phyloP scores from a whole-genome alignment of 768 basidiomycete genomes.

The Megacollybia marginata region DNA sequence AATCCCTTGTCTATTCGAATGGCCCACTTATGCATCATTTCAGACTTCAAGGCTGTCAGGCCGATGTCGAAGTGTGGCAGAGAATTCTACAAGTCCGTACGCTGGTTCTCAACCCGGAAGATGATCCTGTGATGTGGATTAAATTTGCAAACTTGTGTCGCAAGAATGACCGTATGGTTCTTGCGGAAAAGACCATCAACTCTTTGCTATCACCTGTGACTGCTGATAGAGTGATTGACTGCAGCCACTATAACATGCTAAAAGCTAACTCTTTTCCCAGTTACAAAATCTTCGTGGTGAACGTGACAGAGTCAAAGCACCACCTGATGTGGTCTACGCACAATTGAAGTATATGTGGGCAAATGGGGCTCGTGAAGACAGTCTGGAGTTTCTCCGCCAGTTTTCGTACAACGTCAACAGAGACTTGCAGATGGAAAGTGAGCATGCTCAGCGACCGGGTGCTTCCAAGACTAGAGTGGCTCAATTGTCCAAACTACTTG shows the following conservation, averaged over 20 bases:
- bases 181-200: slow-evolving; percentile 96
- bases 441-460: slow-evolving; percentile 40
- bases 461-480: slow-evolving; percentile 53
- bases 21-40: background rate
- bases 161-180: slow-evolving; percentile 86
- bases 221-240: slow-evolving; percentile 22
- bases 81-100: slow-evolving; percentile 94
- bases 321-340: slow-evolving; percentile 94
- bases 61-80: slow-evolving; percentile 99
- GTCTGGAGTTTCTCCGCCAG: slow-evolving; percentile 72
- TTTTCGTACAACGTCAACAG: slow-evolving; percentile 72
- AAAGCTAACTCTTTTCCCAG: slow-evolving; percentile 12
- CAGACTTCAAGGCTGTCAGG: slow-evolving; percentile 92
- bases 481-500: slow-evolving; percentile 78
- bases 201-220: slow-evolving; percentile 64
- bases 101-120: slow-evolving; percentile 85
- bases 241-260: background rate
- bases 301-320: slow-evolving; percentile 62
- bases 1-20: background rate
- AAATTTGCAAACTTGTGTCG: slow-evolving; percentile 97
- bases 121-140: slow-evolving; percentile 97
- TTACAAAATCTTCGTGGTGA: slow-evolving; percentile 38
- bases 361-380: slow-evolving; percentile 67
- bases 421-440: slow-evolving; percentile 65
- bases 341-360: slow-evolving; percentile 97